phyloP scores from a whole-genome alignment of 2,329 filamentous ascomycete genomes.

The Helotiales sp. region DNA sequence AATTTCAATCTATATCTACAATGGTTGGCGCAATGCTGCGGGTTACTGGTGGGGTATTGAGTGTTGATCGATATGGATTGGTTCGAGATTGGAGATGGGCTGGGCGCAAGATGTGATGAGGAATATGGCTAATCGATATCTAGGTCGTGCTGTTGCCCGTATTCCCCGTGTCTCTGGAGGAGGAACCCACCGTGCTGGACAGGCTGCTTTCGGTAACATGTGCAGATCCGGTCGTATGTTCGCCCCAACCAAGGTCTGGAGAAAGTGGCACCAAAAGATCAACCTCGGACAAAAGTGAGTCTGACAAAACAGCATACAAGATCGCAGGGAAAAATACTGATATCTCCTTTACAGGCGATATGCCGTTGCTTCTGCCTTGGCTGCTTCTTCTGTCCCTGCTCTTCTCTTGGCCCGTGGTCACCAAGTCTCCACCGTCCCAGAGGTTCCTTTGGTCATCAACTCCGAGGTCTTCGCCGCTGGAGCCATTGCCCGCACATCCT shows the following conservation, averaged over 20 bases:
- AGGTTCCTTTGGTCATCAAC: constrained; percentile 96
- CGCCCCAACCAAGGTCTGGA: constrained; percentile 99
- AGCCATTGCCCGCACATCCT: constrained; percentile 85
- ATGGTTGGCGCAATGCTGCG: background rate
- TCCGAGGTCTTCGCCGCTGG: constrained; percentile 83
- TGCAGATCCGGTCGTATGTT: constrained; percentile 99
- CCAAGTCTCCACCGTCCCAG: constrained; percentile 87
- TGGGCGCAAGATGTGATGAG: background rate
- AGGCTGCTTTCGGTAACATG: constrained; percentile 99
- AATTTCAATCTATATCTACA: background rate
- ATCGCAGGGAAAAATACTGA: constrained; percentile 37
- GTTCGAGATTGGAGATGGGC: constrained; percentile 4
- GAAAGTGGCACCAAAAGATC: constrained; percentile 99
- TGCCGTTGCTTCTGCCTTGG: constrained; percentile 95
- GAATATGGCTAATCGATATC: constrained; percentile 34
- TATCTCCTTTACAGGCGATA: constrained; percentile 70
- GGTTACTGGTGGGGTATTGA: background rate
- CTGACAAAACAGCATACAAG: constrained; percentile 12
- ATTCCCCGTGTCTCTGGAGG: constrained; percentile 99
- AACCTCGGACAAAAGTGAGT: constrained; percentile 93
- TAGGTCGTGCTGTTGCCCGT: constrained; percentile 99
- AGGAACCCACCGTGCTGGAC: constrained; percentile 99
- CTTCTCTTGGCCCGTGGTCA: constrained; percentile 97
- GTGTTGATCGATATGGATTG: background rate
- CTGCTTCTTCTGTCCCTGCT: constrained; percentile 92